phyloP scores from a whole-genome alignment of 1,284 basidiomycete species.

The Malassezia dermatis region DNA sequence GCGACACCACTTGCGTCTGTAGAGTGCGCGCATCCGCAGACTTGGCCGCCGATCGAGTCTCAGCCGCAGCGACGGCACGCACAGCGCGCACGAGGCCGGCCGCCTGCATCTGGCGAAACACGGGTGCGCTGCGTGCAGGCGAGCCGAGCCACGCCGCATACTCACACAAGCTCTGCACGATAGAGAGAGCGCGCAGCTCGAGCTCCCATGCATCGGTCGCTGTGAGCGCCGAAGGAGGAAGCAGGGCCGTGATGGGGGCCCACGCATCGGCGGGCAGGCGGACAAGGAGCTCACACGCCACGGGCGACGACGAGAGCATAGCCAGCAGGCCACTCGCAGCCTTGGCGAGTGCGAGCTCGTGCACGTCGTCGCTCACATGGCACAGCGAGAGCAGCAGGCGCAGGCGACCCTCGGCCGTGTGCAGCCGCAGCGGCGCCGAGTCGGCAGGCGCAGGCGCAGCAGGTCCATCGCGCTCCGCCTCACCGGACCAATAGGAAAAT shows the following conservation, averaged over 20 bases:
- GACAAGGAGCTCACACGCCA: slow-evolving; percentile 5
- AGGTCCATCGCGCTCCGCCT: not conserved
- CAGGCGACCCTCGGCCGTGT: slow-evolving; percentile 8
- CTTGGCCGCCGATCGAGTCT: not conserved
- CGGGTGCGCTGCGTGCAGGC: not conserved
- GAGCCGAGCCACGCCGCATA: slow-evolving; percentile 1
- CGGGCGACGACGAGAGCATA: slow-evolving; percentile 2
- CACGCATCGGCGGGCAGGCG: not conserved
- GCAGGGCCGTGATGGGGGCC: not conserved
- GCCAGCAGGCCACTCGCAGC: slow-evolving; percentile 8
- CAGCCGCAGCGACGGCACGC: not conserved
- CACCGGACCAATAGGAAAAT: slow-evolving; percentile 43
- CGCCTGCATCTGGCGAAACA: not conserved
- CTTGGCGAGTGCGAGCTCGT: slow-evolving; percentile 1
- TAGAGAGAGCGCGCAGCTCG: slow-evolving; percentile 5
- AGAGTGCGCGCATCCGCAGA: not conserved
- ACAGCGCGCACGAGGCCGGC: not conserved
- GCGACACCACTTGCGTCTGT: not conserved
- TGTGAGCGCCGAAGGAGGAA: not conserved
- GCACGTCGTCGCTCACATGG: not conserved
- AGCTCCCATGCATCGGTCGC: not conserved
- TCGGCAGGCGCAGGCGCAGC: not conserved
- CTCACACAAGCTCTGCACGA: not conserved
- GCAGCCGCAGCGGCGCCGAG: slow-evolving; percentile 3
- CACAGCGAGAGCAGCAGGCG: slow-evolving; percentile 12